Evolutionary conservation across 176 grass and related monocot genomes (phyloP).

Genomic region (Avena eriantha): DNA sequence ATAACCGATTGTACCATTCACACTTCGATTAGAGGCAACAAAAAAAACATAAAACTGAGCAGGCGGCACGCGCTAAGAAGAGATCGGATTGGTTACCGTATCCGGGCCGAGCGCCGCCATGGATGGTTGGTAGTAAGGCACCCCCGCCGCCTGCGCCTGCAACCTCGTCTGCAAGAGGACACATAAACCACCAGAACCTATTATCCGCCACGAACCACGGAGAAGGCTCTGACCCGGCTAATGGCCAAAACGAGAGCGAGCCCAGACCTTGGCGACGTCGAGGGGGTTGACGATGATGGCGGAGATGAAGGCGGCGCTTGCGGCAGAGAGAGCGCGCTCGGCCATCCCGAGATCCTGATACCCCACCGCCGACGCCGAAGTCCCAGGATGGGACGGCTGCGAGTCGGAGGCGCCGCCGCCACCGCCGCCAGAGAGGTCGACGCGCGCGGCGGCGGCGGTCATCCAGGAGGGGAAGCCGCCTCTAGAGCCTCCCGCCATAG

Average conservation of each 20-base stretch:
- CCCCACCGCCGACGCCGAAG: background rate
- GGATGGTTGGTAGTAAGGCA: constrained; percentile 66
- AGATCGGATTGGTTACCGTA: constrained; percentile 56
- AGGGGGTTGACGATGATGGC: constrained; percentile 92
- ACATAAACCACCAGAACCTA: background rate
- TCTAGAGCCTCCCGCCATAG: constrained; percentile 68
- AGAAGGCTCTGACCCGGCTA: background rate
- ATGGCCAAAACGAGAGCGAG: background rate
- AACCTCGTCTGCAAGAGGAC: constrained; percentile 74
- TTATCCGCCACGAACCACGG: constrained; percentile 35
- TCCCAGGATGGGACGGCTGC: background rate
- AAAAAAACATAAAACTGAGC: background rate
- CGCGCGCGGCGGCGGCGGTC: constrained; percentile 75
- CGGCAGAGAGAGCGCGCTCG: constrained; percentile 80
- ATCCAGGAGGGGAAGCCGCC: constrained; percentile 75
- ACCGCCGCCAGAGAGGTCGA: constrained; percentile 65
- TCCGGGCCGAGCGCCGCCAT: constrained; percentile 71
- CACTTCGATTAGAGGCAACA: background rate
- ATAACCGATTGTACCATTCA: background rate
- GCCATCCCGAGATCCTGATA: constrained; percentile 60
- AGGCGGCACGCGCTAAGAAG: background rate
- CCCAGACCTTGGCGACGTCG: constrained; percentile 84
- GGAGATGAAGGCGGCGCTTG: constrained; percentile 81
- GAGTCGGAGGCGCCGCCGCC: background rate
- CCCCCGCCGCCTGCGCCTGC: constrained; percentile 94